phyloP scores from a whole-genome alignment of 140 eudicot species.

The Anethum foeniculum region DNA sequence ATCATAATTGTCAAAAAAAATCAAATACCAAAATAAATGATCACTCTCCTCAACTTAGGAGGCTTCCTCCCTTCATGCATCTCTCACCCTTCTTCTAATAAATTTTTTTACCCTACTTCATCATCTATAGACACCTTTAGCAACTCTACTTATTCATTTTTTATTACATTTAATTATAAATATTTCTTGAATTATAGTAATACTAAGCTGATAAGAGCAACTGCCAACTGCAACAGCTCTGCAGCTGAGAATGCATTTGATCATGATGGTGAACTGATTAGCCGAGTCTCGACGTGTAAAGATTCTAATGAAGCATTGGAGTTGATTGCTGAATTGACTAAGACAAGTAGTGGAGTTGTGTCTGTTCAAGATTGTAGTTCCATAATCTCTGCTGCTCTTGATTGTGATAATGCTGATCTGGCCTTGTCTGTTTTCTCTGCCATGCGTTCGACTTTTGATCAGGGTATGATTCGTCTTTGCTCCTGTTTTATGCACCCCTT shows the following conservation, averaged over 20 bases:
- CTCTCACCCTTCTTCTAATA: background rate
- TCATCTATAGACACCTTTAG: background rate
- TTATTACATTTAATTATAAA: background rate
- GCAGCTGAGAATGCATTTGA: constrained; percentile 17
- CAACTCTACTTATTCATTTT: background rate
- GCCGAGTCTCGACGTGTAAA: constrained; percentile 40
- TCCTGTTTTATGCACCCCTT: background rate
- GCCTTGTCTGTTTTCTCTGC: constrained; percentile 76
- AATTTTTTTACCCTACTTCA: background rate
- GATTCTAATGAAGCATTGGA: constrained; percentile 61
- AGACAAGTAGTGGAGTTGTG: constrained; percentile 46
- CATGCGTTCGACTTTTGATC: constrained; percentile 77
- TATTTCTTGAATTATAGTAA: background rate
- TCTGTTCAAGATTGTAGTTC: constrained; percentile 47
- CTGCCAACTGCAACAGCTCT: background rate
- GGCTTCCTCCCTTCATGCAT: background rate
- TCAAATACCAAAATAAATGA: background rate
- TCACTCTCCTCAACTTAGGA: background rate
- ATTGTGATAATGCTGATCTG: constrained; percentile 62
- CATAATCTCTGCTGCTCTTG: constrained; percentile 69
- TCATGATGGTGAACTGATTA: constrained; percentile 30
- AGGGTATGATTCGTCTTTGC: constrained; percentile 25
- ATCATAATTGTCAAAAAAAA: no score
- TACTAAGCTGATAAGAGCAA: background rate
- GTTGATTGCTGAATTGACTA: constrained; percentile 47